A percentile compares a stretch with the other conserved stretches of the same genome.
These are phyloP conservation scores for Arthrinium puccinioides DNA, from an alignment of 2,329 filamentous ascomycete genomes.

Conservation along the genomic window DNA sequence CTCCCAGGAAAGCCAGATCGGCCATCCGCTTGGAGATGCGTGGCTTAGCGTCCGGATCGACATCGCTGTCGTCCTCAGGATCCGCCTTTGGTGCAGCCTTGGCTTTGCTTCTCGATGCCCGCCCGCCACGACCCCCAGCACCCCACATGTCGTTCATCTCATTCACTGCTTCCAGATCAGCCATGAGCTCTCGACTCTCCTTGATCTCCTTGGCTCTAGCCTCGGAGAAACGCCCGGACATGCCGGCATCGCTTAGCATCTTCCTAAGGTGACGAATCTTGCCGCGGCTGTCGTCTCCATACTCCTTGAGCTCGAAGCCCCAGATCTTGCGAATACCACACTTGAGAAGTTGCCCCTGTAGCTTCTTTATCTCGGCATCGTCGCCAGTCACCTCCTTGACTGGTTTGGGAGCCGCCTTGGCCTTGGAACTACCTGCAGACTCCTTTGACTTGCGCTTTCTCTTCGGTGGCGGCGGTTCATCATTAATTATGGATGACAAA, in stretches of 20 bases:
- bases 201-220: constrained; percentile 82
- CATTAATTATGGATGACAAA: constrained; percentile 67
- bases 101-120: constrained; percentile 34
- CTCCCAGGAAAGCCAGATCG: constrained; percentile 59
- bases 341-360: constrained; percentile 81
- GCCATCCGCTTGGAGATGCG: constrained; percentile 38
- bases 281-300: constrained; percentile 60
- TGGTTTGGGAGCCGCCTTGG: constrained; percentile 27
- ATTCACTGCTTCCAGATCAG: constrained; percentile 77
- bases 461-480: constrained; percentile 43
- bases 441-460: constrained; percentile 34
- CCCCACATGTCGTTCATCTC: constrained; percentile 80
- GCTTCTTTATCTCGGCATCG: constrained; percentile 75
- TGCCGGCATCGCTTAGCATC: constrained; percentile 76
- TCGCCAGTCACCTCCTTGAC: constrained; percentile 44
- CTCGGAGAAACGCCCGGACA: constrained; percentile 81
- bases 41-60: constrained; percentile 22
- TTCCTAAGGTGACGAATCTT: constrained; percentile 77
- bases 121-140: constrained; percentile 27
- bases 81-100: constrained; percentile 29
- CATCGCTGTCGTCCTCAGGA: constrained; percentile 21
- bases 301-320: constrained; percentile 74
- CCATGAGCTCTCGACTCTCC: constrained; percentile 74
- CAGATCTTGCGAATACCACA: constrained; percentile 92
- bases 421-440: constrained; percentile 27